phyloP scores from a whole-genome alignment of 495 filamentous ascomycete genomes.

The Durotheca rogersii region DNA sequence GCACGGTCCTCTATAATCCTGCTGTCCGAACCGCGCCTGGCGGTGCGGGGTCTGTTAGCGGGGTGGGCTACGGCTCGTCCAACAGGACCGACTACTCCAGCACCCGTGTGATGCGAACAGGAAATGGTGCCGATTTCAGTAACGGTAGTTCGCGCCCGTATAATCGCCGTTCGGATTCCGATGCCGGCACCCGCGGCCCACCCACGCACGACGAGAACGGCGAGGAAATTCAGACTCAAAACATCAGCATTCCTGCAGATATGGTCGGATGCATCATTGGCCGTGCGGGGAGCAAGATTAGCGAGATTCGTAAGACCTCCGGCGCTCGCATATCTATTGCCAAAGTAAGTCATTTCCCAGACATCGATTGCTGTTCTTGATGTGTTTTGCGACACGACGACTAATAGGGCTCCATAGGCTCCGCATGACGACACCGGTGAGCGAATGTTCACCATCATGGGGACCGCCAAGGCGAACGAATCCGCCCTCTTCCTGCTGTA shows the following conservation, averaged over 20 bases:
- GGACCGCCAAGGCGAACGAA: slow-evolving; percentile 86
- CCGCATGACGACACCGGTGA: slow-evolving; percentile 97
- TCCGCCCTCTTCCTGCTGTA: slow-evolving; percentile 94
- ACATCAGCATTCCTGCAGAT: slow-evolving; percentile 98
- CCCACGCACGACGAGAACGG: slow-evolving; percentile 91
- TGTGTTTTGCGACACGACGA: neutral
- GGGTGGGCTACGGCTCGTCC: slow-evolving; percentile 29
- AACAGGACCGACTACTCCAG: slow-evolving; percentile 56
- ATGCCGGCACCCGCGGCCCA: slow-evolving; percentile 68
- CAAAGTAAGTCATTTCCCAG: slow-evolving; percentile 54
- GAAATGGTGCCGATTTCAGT: slow-evolving; percentile 97
- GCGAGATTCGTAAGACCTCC: slow-evolving; percentile 93
- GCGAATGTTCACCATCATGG: slow-evolving; percentile 99
- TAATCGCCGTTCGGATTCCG: slow-evolving; percentile 78
- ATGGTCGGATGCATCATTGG: slow-evolving; percentile 99
- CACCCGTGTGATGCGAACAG: slow-evolving; percentile 85
- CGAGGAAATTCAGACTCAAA: slow-evolving; percentile 96
- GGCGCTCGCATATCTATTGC: slow-evolving; percentile 97
- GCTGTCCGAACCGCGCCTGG: slow-evolving; percentile 77
- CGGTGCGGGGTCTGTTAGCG: slow-evolving; percentile 47
- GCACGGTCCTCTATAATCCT: slow-evolving; percentile 95
- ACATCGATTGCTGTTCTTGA: neutral
- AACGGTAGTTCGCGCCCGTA: slow-evolving; percentile 65
- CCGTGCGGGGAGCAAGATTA: slow-evolving; percentile 90
- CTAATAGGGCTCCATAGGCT: slow-evolving; percentile 48